Conservation (phyloP, 345 rosid genomes). For the Streptanthus diversifolius region DNA sequence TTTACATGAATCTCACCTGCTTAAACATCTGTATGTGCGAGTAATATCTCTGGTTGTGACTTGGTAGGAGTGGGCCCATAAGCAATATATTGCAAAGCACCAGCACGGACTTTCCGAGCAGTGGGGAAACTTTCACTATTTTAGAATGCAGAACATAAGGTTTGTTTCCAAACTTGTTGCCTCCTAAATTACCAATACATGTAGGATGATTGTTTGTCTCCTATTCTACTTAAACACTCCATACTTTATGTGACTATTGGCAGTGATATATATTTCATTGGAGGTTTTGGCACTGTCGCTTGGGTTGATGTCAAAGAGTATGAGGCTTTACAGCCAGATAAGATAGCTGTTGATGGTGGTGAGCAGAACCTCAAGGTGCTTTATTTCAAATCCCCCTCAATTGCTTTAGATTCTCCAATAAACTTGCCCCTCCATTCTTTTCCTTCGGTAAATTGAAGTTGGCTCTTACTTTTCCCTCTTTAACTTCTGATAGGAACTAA, state of each 20-base stretch:
- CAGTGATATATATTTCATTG: conserved; percentile 96
- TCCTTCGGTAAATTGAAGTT: neutral
- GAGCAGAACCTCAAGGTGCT: conserved; percentile 83
- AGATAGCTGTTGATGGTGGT: conserved; percentile 93
- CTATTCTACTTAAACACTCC: neutral
- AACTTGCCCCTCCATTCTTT: neutral
- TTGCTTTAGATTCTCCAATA: neutral
- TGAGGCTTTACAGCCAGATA: conserved; percentile 77
- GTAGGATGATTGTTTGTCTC: neutral
- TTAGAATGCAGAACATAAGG: conserved; percentile 95
- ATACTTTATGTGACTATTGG: conserved; percentile 8
- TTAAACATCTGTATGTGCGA: neutral
- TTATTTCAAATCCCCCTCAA: neutral
- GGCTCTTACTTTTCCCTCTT: neutral
- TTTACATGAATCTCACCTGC: neutral
- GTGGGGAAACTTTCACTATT: conserved; percentile 95
- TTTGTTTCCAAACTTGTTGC: conserved; percentile 22
- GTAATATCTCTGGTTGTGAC: conserved; percentile 10
- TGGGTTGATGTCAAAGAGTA: conserved; percentile 96
- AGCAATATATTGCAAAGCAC: conserved; percentile 82
- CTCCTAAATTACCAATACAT: neutral
- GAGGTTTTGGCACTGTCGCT: conserved; percentile 98
- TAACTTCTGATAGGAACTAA: conserved; percentile 57
- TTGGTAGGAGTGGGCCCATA: conserved; percentile 96
- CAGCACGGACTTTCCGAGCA: conserved; percentile 90